A percentile compares a stretch with the other conserved stretches of the same genome.
Evolutionary conservation across 305 asterid genomes (phyloP).

Genomic region (Fraxinus nigra): DNA sequence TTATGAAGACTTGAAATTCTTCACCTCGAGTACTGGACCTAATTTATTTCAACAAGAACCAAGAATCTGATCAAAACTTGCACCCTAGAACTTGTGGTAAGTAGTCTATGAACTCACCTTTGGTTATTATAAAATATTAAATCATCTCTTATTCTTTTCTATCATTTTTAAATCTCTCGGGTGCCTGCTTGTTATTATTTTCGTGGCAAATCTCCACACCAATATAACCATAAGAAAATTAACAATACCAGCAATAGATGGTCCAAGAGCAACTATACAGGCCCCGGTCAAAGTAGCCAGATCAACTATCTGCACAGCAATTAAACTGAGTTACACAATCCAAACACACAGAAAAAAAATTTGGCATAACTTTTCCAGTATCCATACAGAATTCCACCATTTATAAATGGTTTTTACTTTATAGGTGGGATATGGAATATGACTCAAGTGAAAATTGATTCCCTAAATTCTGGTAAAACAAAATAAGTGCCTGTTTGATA

Average conservation of each 20-base stretch:
- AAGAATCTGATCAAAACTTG: not conserved
- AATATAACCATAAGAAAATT: not conserved
- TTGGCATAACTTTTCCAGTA: not conserved
- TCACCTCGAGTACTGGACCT: not conserved
- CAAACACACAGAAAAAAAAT: not conserved
- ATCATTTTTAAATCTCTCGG: not conserved
- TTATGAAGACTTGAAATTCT: not conserved
- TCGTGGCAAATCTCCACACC: not conserved
- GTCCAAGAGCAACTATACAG: constrained; percentile 84
- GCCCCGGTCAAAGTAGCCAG: constrained; percentile 97
- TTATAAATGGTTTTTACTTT: not conserved
- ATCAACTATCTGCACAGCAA: constrained; percentile 73
- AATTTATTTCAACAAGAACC: not conserved
- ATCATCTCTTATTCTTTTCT: not conserved
- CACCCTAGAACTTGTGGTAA: not conserved
- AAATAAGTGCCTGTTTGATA: not conserved
- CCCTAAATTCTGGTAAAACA: not conserved
- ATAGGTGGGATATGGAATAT: not conserved
- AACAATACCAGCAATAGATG: constrained; percentile 78
- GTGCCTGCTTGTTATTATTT: not conserved
- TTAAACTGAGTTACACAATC: constrained; percentile 5
- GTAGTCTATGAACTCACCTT: not conserved
- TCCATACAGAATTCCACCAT: not conserved
- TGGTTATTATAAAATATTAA: not conserved
- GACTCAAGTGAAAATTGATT: not conserved